Percentiles rank a stretch among this genome's conserved stretches.
Evolutionary conservation across 495 filamentous ascomycete genomes (phyloP).

Genomic region (Bacidia gigantensis): DNA sequence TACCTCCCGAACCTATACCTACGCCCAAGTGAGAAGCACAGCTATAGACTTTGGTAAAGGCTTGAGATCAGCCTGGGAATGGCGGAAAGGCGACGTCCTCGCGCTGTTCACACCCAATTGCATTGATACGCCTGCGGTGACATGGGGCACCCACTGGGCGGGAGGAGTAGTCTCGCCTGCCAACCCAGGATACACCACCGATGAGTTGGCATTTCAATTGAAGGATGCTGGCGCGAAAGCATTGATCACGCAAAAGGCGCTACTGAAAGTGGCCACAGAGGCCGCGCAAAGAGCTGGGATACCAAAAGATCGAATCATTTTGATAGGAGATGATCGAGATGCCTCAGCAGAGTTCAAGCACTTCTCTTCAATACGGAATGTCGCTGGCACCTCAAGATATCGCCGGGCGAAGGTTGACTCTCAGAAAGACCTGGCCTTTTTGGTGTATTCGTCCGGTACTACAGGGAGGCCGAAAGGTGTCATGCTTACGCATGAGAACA

Average conservation of each 20-base stretch:
- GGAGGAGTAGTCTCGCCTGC: slow-evolving; percentile 70
- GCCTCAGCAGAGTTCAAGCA: slow-evolving; percentile 49
- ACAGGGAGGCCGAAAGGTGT: slow-evolving; percentile 89
- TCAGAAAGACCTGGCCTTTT: slow-evolving; percentile 40
- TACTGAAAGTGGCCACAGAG: slow-evolving; percentile 45
- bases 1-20: slow-evolving; percentile 62
- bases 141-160: slow-evolving; percentile 72
- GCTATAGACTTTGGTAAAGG: slow-evolving; percentile 70
- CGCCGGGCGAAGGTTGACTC: slow-evolving; percentile 35
- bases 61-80: slow-evolving; percentile 57
- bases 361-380: slow-evolving; percentile 57
- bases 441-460: slow-evolving; percentile 84
- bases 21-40: slow-evolving; percentile 46
- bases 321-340: slow-evolving; percentile 65
- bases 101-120: slow-evolving; percentile 60
- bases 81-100: slow-evolving; percentile 69
- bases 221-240: slow-evolving; percentile 66
- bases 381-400: slow-evolving; percentile 28
- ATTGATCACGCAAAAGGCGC: slow-evolving; percentile 54
- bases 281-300: slow-evolving; percentile 60
- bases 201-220: slow-evolving; percentile 82
- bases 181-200: slow-evolving; percentile 74
- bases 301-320: slow-evolving; percentile 47
- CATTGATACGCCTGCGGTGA: slow-evolving; percentile 57
- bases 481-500: slow-evolving; percentile 73